Evolutionary conservation across 257 asterid genomes (phyloP), one percentile per base, ranked within the genome.

Genomic region (Rehmannia glutinosa): DNA sequence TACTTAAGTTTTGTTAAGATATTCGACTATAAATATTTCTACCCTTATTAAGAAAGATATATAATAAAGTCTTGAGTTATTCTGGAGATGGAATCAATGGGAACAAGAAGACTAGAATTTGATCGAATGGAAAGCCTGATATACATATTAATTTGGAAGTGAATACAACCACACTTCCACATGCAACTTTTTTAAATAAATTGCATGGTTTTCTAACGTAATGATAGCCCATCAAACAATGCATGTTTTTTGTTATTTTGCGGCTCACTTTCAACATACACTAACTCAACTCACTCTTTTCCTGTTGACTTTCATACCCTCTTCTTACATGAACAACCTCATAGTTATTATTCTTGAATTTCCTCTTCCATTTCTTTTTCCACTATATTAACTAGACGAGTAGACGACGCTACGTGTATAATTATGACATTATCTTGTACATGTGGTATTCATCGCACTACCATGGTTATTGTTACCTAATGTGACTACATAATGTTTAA

Each of bases 231-330:
- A n/a, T n/a, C n/a, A n/a, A n/a, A n/a, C n/a, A n/a, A n/a, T n/a
- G 41, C 53, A 25, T 38, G 24, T 1, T 6, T 23, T 52, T 50
- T 65, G 52, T 11, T 36, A 45, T 30, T 66, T 59, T 76, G 67
- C 66, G 62, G 66, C 71, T 45, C 8, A 8, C 15, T 43, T 67
- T 64, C 63, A 61, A 61, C 43, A 61, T n/a, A n/a, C n/a, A n/a
- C n/a, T n/a, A 25, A 27, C 64, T 53, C 28, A 15, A 65, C 66
- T 63, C 56, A 64, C 73, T 73, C 76, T 41, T 36, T 73, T 33
- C 20, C 3, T 69, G 30, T 36, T 64, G 73, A 77, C 78, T 70
- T 77, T 69, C 62, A 24, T n/a, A 62, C 12, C 53, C 58, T 56
- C 28, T 55, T 60, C n/a, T n/a, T n/a, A n/a, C n/a, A n/a, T n/a